Evolutionary conservation across 768 basidiomycete genomes (phyloP), one percentile per base, ranked within the genome.

Genomic region (Sistotremastrum niveocremeum): DNA sequence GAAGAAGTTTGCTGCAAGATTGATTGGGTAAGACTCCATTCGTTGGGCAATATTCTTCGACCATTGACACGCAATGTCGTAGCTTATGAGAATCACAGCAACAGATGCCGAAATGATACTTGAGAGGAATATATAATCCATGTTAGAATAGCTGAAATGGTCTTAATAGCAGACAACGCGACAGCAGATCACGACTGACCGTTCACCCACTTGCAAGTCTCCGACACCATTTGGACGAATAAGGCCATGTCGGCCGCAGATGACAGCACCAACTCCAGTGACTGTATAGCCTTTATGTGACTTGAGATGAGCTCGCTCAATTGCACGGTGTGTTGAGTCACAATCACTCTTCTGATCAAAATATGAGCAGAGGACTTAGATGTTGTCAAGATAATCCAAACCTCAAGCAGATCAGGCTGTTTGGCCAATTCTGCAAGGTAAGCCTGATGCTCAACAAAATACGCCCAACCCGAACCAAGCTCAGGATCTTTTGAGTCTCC

Each of bases 41-140:
- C 43, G 50, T 52, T 31, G 45, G 31, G 36, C 37, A 29, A 50
- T 30, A n/a, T 57, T 47, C 20, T 44, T 46, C 6, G 20, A 29
- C 37, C 44, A 60, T 37, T 57, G 52, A 41, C 60, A 62, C 20
- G 49, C 49, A 41, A 60, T 60, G 47, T 60, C 60, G 43, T 61
- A 61, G 7, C 47, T 42, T 28, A 52, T 4, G 7, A 48, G 29
- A 7, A 44, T 6, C 9, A 33, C 34, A 10, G 30, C 8, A 28
- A 8, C 8, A 9, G 12, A 9, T 6, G 8, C 28, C 10, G 29
- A 20, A 7, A 10, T 7, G 7, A 41, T 10, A 7, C 12, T 20
- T 7, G 40, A 41, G 10, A 41, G 31, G 7, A 41, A 7, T 7
- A 20, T 30, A 41, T 41, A 41, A 20, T 41, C 40, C 40, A 41